phyloP scores from a whole-genome alignment of 768 basidiomycete genomes.

The Lentinula aciculospora region DNA sequence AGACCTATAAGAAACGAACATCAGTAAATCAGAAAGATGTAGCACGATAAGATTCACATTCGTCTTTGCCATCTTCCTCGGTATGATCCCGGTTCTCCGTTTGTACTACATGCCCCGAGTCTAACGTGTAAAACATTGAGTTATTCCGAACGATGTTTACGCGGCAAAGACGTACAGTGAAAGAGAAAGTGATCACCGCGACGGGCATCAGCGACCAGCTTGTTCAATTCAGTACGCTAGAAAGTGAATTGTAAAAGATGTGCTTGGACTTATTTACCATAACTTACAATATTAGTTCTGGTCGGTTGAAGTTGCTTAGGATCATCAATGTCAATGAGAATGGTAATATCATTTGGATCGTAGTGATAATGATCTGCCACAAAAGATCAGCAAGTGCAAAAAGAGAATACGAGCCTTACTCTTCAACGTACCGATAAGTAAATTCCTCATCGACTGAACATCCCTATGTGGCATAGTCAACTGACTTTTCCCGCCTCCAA shows the following conservation, averaged over 20 bases:
- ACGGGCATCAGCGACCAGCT: conserved; percentile 36
- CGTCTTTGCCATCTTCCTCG: conserved; percentile 49
- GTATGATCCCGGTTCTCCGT: conserved; percentile 32
- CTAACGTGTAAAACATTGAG: conserved; percentile 23
- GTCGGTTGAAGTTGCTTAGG: conserved; percentile 31
- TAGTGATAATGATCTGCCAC: conserved; percentile 33
- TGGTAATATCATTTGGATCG: conserved; percentile 28
- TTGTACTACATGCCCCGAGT: conserved; percentile 48
- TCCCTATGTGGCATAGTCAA: conserved; percentile 34
- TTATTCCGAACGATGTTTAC: background rate
- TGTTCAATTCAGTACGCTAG: conserved; percentile 36
- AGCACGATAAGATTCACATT: conserved; percentile 28
- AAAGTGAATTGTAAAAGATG: background rate
- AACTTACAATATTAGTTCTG: conserved; percentile 36
- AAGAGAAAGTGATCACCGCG: conserved; percentile 51
- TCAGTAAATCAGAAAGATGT: background rate
- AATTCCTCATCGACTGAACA: conserved; percentile 23
- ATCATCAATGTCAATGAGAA: conserved; percentile 37
- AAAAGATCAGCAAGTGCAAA: conserved; percentile 5
- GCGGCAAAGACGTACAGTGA: conserved; percentile 35
- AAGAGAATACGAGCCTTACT: background rate
- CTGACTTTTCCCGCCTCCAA: conserved; percentile 8
- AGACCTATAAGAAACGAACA: conserved; percentile 22
- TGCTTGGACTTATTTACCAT: background rate
- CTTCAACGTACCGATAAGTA: conserved; percentile 28